Evolutionary conservation across 2,329 filamentous ascomycete species (phyloP), one percentile per base, ranked within the genome.

Genomic region (Dissoconium aciculare): DNA sequence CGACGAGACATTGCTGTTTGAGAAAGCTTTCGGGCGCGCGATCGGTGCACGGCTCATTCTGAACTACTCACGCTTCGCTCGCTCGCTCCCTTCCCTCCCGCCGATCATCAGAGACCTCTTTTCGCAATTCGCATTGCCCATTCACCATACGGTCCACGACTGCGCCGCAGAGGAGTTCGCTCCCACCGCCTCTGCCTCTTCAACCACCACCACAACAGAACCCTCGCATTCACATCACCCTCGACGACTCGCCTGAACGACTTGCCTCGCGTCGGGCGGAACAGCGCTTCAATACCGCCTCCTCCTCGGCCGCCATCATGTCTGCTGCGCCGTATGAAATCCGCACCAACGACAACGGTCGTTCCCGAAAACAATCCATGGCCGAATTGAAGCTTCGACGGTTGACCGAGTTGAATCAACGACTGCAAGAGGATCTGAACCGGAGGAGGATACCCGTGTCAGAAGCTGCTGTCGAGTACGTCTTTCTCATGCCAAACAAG

Each of bases 341-440:
- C 47, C 70, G 72, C 56, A 67, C 67, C 37, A 72, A 69, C 44
- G 70, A 71, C 45, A 71, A 74, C 53, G 64, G 67, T 46, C 74
- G 71, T 69, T 92, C 85, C 66, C 95, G 91, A 67, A 94, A 94
- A 69, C 89, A 95, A 65, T 93, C 83, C 56, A 95, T 98, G 82
- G 87, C 87, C 47, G 89, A 98, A 58, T 72, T 98, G 43, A 98
- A 98, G 70, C 74, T 95, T 51, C 78, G 89, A 52, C 79, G 89
- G 43, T 69, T 98, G 60, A 95, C 85, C 39, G 89, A 98, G 65
- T 73, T 98, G 51, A 98, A 95, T 69, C 83, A 83, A 60, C 78
- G 89, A 49, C 65, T 98, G 57, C 81, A 85, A 51, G 89, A 98
- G 62, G 89, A 98, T 57, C 68, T 98, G 42, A 89, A 95, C 51